Percentiles rank a stretch among this genome's conserved stretches.
Evolutionary conservation across 208 protist genomes (phyloP).

Genomic region (Sergeia podlipaevii): DNA sequence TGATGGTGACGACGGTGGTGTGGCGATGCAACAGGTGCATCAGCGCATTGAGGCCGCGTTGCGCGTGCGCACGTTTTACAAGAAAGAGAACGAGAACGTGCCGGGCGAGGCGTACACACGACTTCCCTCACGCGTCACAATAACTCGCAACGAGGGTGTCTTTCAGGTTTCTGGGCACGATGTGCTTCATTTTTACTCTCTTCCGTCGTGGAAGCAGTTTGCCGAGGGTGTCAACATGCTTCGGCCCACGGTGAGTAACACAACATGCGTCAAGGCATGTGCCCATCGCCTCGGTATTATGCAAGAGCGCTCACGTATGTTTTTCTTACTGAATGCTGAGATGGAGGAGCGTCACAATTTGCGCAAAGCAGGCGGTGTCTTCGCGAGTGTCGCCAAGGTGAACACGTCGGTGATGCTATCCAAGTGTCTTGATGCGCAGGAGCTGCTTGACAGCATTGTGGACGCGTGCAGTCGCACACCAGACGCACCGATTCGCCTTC

Average conservation of each 20-base stretch:
- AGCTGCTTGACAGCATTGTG: conserved; percentile 74
- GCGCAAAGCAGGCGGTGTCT: conserved; percentile 80
- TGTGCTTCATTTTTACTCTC: conserved; percentile 18
- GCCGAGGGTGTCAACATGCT: conserved; percentile 68
- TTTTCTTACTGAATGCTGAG: conserved; percentile 87
- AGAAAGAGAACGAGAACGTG: conserved; percentile 8
- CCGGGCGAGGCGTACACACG: conserved; percentile 8
- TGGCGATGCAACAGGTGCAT: conserved; percentile 83
- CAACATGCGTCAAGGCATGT: conserved; percentile 69
- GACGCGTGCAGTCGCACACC: conserved; percentile 62
- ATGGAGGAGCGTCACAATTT: conserved; percentile 80
- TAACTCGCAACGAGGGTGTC: conserved; percentile 55
- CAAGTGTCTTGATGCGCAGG: conserved; percentile 72
- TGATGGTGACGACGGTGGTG: conserved; percentile 87
- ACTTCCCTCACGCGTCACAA: conserved; percentile 26
- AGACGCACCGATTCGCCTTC: conserved; percentile 43
- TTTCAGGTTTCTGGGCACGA: conserved; percentile 66
- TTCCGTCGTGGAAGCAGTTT: conserved; percentile 61
- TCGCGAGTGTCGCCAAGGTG: conserved; percentile 77
- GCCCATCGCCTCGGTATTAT: conserved; percentile 89
- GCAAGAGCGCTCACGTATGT: conserved; percentile 90
- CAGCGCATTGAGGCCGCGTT: conserved; percentile 75
- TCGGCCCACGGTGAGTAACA: conserved; percentile 69
- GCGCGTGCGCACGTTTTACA: conserved; percentile 66
- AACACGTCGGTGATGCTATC: conserved; percentile 73